phyloP scores from a whole-genome alignment of 768 basidiomycete genomes.

The Auriscalpium microsporum region DNA sequence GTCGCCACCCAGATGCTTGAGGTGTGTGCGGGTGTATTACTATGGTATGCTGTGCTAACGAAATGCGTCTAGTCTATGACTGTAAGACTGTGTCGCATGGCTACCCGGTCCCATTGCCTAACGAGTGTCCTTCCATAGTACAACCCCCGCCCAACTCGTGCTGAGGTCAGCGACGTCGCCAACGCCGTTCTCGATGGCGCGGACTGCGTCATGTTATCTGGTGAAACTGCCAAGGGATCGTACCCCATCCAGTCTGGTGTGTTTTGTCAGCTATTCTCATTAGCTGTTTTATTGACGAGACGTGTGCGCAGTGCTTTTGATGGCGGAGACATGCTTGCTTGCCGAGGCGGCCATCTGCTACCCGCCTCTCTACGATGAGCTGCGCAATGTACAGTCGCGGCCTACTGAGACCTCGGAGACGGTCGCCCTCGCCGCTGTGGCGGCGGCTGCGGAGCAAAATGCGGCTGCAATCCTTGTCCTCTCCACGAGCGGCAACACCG shows the following conservation, averaged over 20 bases:
- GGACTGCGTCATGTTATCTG: slow-evolving; percentile 99
- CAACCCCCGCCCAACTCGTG: slow-evolving; percentile 97
- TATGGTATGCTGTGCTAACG: slow-evolving; percentile 5
- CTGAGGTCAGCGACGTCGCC: slow-evolving; percentile 97
- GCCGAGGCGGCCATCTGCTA: slow-evolving; percentile 96
- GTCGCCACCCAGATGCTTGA: slow-evolving; percentile 99
- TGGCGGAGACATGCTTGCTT: slow-evolving; percentile 98
- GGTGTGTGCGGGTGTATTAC: slow-evolving; percentile 31
- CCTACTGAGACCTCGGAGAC: slow-evolving; percentile 96
- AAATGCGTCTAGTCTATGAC: slow-evolving; percentile 75
- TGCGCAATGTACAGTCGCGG: slow-evolving; percentile 67
- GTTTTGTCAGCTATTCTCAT: slow-evolving; percentile 17
- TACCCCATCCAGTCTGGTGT: slow-evolving; percentile 93
- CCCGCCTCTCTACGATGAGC: slow-evolving; percentile 86
- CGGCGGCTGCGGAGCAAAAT: slow-evolving; percentile 90
- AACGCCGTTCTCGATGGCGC: slow-evolving; percentile 98
- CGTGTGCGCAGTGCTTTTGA: slow-evolving; percentile 74
- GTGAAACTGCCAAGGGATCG: slow-evolving; percentile 96
- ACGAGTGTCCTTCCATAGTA: slow-evolving; percentile 39
- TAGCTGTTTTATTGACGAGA: background rate
- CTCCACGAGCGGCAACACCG: slow-evolving; percentile 94
- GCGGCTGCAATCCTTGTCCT: slow-evolving; percentile 94
- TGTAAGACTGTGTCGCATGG: slow-evolving; percentile 32
- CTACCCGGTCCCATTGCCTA: background rate
- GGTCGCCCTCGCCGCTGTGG: slow-evolving; percentile 91